Evolutionary conservation across 306 rosid species (phyloP), one percentile per base, ranked within the genome.

Genomic region (Phaseolus lunatus): DNA sequence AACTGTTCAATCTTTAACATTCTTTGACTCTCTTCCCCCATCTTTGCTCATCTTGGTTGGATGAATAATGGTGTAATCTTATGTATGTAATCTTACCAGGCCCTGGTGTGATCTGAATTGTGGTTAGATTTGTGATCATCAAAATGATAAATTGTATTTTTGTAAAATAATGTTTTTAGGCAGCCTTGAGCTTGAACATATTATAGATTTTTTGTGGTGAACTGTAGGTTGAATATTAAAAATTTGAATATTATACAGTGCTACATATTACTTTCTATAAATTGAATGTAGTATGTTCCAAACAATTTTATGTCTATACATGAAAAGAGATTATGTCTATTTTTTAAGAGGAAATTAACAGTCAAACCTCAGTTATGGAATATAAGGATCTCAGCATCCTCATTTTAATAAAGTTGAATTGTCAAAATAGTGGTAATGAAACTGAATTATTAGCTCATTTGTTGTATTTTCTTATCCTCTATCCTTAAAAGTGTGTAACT

Each of bases 181-280:
- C n/a, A 16, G 69, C 75, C 79, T 64, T 15, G 67, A 72, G 56
- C 61, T 41, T 52, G 47, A 72, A 52, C 59, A 41, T 63, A 66
- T 26, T 59, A 24, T 19, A 15, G 18, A 26, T 20, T 7, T 11
- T 56, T 56, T 56, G 16, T 22, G 35, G 8, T 23, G 64, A 24
- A 24, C 64, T 24, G 5, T 2, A 24, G 37, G 10, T 57, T 57
- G 10, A 57, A 24, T 57, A 5, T 24, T 26, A 16, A 57, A 26
- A 18, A 2, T 50, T 50, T 11, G 57, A 50, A 18, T 50, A 18
- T 18, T 3, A 19, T 7, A 23, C 5, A 7, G 57, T 7, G 57
- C 57, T 50, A 50, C 9, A 50, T 18, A 50, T 50, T 50, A 50
- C 23, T 50, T 8, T 50, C 63, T 67, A 70, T 39, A 14, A 39